These are phyloP conservation scores for Anethum foeniculum DNA, from an alignment of 140 eudicot genomes.

Conservation along the genomic window DNA sequence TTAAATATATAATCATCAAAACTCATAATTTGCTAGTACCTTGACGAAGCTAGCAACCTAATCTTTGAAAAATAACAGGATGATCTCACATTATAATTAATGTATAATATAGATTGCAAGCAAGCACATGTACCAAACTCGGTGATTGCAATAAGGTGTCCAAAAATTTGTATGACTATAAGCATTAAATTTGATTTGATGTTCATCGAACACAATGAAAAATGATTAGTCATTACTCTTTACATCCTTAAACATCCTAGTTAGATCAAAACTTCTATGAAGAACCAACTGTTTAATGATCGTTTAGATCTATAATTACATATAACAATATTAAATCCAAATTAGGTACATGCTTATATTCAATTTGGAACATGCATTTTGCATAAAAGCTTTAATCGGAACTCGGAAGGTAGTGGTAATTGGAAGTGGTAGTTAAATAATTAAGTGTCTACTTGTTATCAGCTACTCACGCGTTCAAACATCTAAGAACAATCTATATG, in stretches of 20 bases:
- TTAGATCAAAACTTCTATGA: background rate
- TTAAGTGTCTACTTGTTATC: background rate
- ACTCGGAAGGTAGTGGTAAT: background rate
- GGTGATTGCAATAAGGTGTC: background rate
- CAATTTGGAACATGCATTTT: background rate
- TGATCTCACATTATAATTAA: conserved; percentile 8
- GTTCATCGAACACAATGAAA: background rate
- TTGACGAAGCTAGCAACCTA: background rate
- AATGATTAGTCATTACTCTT: background rate
- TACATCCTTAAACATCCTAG: background rate
- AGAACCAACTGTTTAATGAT: background rate
- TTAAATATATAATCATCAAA: no score
- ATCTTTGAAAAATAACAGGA: background rate
- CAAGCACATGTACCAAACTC: background rate
- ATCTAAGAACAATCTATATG: background rate
- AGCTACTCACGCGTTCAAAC: background rate
- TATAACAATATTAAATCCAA: no score
- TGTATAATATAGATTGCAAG: background rate
- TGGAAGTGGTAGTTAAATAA: background rate
- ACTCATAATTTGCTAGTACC: background rate
- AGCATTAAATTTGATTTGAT: conserved; percentile 5
- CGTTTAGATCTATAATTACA: background rate
- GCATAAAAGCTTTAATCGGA: background rate
- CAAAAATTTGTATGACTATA: background rate
- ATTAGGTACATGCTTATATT: no score